Conservation (phyloP, 768 basidiomycete species). For the Boletus tylopilopsis region DNA sequence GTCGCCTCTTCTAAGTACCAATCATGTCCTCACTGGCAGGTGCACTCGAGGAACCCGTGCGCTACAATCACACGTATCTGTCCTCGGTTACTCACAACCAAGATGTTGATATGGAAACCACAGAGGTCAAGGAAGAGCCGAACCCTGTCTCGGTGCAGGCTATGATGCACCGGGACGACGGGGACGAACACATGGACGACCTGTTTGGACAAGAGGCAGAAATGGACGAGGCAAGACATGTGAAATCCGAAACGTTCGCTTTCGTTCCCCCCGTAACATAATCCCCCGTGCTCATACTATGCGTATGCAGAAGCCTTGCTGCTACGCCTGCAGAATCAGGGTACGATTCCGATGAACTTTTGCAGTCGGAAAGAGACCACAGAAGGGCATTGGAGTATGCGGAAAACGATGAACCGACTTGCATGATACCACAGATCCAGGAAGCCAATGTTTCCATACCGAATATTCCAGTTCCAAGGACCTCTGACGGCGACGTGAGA, state of each 20-base stretch:
- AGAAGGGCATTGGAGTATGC: constrained; percentile 76
- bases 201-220: constrained; percentile 75
- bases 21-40: constrained; percentile 60
- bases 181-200: constrained; percentile 67
- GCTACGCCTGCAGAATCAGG: constrained; percentile 39
- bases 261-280: constrained; percentile 3
- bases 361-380: constrained; percentile 51
- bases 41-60: constrained; percentile 42
- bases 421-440: constrained; percentile 49
- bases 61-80: constrained; percentile 18
- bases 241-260: constrained; percentile 48
- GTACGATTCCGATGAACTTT: constrained; percentile 63
- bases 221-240: constrained; percentile 32
- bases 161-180: constrained; percentile 4
- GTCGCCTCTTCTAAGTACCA: background rate
- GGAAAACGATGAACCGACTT: constrained; percentile 67
- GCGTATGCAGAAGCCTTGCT: constrained; percentile 33
- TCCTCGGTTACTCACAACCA: constrained; percentile 15
- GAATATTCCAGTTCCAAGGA: constrained; percentile 79
- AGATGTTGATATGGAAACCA: constrained; percentile 43
- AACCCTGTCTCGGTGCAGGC: constrained; percentile 18
- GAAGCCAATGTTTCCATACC: constrained; percentile 79
- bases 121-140: constrained; percentile 17
- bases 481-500: constrained; percentile 78
- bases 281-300: constrained; percentile 17